phyloP scores from a whole-genome alignment of 345 rosid species.

The Orychophragmus violaceus region DNA sequence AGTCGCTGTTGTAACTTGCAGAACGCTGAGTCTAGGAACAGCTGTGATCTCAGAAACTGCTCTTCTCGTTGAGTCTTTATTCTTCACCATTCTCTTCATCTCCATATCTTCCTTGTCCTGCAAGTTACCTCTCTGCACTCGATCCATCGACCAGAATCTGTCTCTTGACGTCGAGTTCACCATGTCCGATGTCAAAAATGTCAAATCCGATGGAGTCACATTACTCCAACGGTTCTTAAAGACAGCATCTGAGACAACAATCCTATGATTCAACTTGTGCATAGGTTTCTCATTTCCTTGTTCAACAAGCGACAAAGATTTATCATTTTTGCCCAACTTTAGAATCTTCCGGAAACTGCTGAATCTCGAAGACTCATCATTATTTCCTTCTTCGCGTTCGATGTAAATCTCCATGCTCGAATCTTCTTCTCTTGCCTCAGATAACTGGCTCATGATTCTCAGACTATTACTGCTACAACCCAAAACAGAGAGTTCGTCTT shows the following conservation, averaged over 20 bases:
- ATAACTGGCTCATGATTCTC: conserved; percentile 36
- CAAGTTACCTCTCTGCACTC: conserved; percentile 14
- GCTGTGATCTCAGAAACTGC: conserved; percentile 65
- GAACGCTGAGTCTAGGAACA: conserved; percentile 28
- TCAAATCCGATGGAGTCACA: conserved; percentile 69
- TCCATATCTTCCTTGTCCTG: conserved; percentile 4
- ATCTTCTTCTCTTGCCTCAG: conserved; percentile 38
- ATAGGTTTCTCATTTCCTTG: conserved; percentile 25
- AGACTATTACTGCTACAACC: conserved; percentile 45
- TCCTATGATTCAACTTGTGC: conserved; percentile 66
- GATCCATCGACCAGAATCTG: conserved; percentile 35
- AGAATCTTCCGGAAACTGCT: conserved; percentile 56
- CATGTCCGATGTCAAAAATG: conserved; percentile 67
- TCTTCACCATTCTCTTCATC: conserved; percentile 15
- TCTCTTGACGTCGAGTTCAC: conserved; percentile 46
- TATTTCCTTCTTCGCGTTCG: conserved; percentile 55
- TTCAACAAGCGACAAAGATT: conserved; percentile 17
- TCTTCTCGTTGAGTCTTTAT: conserved; percentile 40
- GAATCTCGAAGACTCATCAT: conserved; percentile 27
- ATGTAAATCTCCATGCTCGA: conserved; percentile 52
- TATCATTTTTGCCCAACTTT: conserved; percentile 27
- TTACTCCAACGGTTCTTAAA: conserved; percentile 83
- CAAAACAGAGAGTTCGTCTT: conserved; percentile 49
- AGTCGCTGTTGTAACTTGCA: background rate
- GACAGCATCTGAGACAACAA: conserved; percentile 53